phyloP scores from a whole-genome alignment of 176 grass and related monocot genomes.

The Ampelocalamus luodianensis region DNA sequence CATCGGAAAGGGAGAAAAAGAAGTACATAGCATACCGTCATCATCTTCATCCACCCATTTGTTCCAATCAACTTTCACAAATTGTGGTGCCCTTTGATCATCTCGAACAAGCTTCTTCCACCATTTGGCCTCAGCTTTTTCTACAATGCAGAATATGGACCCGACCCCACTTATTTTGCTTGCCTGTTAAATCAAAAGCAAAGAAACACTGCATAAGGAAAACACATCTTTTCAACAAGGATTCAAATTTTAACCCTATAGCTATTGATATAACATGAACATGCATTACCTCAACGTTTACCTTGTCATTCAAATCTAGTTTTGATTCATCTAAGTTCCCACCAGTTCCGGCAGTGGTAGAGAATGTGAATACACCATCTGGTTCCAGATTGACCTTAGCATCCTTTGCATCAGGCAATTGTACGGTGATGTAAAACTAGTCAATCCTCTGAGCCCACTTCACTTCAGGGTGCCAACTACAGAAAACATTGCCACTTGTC shows the following conservation, averaged over 20 bases:
- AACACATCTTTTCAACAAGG: slow-evolving; percentile 4
- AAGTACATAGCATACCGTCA: slow-evolving; percentile 58
- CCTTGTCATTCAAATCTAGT: slow-evolving; percentile 84
- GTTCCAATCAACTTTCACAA: slow-evolving; percentile 96
- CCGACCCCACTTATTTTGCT: slow-evolving; percentile 89
- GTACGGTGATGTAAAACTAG: slow-evolving; percentile 87
- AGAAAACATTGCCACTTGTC: slow-evolving; percentile 42
- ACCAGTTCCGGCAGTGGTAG: slow-evolving; percentile 67
- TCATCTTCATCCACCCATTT: slow-evolving; percentile 99
- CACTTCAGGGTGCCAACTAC: slow-evolving; percentile 82
- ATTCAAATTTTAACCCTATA: neutral
- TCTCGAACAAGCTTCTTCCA: slow-evolving; percentile 83
- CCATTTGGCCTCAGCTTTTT: slow-evolving; percentile 83
- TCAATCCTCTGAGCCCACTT: slow-evolving; percentile 95
- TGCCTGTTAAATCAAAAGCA: slow-evolving; percentile 46
- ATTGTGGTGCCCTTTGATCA: slow-evolving; percentile 69
- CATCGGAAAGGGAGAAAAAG: slow-evolving; percentile 7
- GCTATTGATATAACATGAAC: slow-evolving; percentile 4
- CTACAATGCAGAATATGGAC: slow-evolving; percentile 72
- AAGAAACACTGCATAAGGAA: neutral
- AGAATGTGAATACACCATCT: slow-evolving; percentile 89
- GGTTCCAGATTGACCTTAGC: slow-evolving; percentile 85
- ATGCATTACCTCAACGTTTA: slow-evolving; percentile 77
- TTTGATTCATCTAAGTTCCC: slow-evolving; percentile 71
- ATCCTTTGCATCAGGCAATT: slow-evolving; percentile 88